Conservation (phyloP, 208 protist species). For the Porcisia hertigi region DNA sequence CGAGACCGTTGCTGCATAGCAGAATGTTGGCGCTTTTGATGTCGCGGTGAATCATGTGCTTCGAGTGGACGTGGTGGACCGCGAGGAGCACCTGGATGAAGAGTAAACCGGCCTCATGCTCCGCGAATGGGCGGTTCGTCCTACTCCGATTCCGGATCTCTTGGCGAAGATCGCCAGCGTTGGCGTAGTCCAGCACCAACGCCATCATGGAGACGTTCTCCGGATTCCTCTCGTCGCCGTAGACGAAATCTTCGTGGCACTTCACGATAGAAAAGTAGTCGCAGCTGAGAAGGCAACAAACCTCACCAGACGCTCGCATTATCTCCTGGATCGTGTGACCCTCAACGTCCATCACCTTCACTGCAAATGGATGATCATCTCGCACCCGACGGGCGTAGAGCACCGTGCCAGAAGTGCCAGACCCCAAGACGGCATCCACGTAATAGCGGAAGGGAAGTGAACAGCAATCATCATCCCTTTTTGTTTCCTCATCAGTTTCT, state of each 20-base stretch:
- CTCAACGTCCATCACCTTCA: constrained; percentile 64
- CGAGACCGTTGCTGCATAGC: constrained; percentile 61
- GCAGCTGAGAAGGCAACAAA: constrained; percentile 64
- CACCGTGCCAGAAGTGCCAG: constrained; percentile 41
- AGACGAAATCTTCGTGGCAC: constrained; percentile 64
- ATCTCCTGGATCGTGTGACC: constrained; percentile 63
- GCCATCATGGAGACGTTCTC: constrained; percentile 56
- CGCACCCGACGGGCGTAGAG: constrained; percentile 48
- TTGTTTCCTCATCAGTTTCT: constrained; percentile 23
- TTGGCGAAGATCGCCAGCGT: constrained; percentile 73
- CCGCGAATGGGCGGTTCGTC: constrained; percentile 30
- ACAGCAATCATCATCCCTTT: neutral
- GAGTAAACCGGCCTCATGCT: constrained; percentile 58
- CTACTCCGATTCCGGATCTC: constrained; percentile 47
- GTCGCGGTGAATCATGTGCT: constrained; percentile 82
- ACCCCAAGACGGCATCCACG: constrained; percentile 53
- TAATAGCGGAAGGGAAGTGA: constrained; percentile 48
- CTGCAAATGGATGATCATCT: constrained; percentile 48
- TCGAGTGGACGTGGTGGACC: constrained; percentile 78
- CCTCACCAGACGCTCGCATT: constrained; percentile 53
- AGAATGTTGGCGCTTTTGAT: constrained; percentile 88
- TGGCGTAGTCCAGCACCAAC: constrained; percentile 79
- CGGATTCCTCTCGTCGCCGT: constrained; percentile 42
- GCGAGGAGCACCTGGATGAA: constrained; percentile 75
- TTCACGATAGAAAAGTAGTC: constrained; percentile 82